These are phyloP conservation scores for Brassica napus DNA, from an alignment of 345 rosid species.

Conservation along the genomic window Da-Ae NC_063444.1:49275501-49276000, in stretches of 20 bases:
- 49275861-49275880: not conserved
- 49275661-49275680: not conserved
- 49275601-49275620: constrained; percentile 7
- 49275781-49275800: constrained; percentile 9
- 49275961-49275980: constrained; percentile 29
- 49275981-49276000: not conserved
- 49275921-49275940: constrained; percentile 30
- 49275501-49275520: not conserved
- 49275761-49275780: constrained; percentile 9
- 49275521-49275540: constrained; percentile 24
- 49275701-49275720: too few relatives aligned
- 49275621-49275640: not conserved
- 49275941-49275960: constrained; percentile 5
- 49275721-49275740: not conserved
- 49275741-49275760: constrained; percentile 22
- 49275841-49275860: not conserved
- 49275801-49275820: not conserved
- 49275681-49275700: not conserved
- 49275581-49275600: constrained; percentile 8
- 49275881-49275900: constrained; percentile 19
- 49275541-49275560: constrained; percentile 29
- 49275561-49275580: constrained; percentile 36
- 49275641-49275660: not conserved
- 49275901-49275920: constrained; percentile 35
- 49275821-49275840: not conserved